Evolutionary conservation across 164 flowering plant species (phyloP).

Genomic region (Macadamia integrifolia): DNA sequence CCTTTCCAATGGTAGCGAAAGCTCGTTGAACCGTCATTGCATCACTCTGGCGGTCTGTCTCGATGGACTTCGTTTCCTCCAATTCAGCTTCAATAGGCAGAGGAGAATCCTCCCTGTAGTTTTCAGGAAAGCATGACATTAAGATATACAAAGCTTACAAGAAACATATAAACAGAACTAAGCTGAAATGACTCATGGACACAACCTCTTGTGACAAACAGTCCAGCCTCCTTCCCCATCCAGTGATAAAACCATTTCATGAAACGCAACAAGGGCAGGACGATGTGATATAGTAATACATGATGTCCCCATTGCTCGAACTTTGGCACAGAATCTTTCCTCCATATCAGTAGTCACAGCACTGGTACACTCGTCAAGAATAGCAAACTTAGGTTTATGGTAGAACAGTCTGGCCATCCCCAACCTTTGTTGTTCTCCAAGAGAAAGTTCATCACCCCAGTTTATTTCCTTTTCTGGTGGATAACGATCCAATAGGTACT

Average conservation of each 20-base stretch:
- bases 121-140: slow-evolving; percentile 1
- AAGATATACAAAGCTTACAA: not conserved
- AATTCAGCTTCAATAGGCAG: slow-evolving; percentile 25
- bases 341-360: slow-evolving; percentile 99
- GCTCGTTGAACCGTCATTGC: slow-evolving; percentile 87
- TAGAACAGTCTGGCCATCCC: slow-evolving; percentile 99
- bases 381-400: slow-evolving; percentile 99
- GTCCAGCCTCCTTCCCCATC: slow-evolving; percentile 99
- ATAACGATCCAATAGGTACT: slow-evolving; percentile 89
- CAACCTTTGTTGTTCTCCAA: slow-evolving; percentile 96
- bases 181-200: slow-evolving; percentile 1
- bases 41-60: slow-evolving; percentile 72
- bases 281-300: slow-evolving; percentile 99
- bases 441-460: slow-evolving; percentile 98
- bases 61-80: slow-evolving; percentile 27
- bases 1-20: slow-evolving; percentile 61
- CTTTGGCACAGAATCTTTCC: slow-evolving; percentile 95
- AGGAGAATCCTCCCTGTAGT: slow-evolving; percentile 51
- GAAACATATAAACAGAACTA: not conserved
- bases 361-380: slow-evolving; percentile 99
- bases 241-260: slow-evolving; percentile 91
- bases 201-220: slow-evolving; percentile 63
- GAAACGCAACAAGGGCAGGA: slow-evolving; percentile 98
- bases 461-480: slow-evolving; percentile 86
- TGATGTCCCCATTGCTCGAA: slow-evolving; percentile 99